Evolutionary conservation across 495 filamentous ascomycete species (phyloP).

Genomic region (Physcia stellaris): DNA sequence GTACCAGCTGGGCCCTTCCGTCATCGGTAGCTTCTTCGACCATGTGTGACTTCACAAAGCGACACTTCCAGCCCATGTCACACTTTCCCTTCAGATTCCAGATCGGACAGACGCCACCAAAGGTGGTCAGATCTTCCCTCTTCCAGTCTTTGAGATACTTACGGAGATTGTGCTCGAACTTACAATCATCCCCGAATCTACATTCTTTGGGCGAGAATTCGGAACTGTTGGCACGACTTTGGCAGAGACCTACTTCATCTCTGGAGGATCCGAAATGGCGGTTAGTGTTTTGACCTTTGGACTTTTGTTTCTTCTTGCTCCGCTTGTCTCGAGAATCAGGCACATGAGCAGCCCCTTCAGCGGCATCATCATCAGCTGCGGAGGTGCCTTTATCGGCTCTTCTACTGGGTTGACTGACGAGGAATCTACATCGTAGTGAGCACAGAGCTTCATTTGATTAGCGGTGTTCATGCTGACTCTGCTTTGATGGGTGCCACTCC

Average conservation of each 20-base stretch:
- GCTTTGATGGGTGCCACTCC: conserved; percentile 74
- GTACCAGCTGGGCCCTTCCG: conserved; percentile 66
- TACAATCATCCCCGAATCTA: conserved; percentile 62
- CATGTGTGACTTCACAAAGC: conserved; percentile 71
- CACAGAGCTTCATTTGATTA: conserved; percentile 2
- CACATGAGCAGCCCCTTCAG: conserved; percentile 38
- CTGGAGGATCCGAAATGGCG: conserved; percentile 71
- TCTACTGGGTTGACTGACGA: conserved; percentile 26
- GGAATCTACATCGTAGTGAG: conserved; percentile 34
- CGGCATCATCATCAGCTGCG: conserved; percentile 49
- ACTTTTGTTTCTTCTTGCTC: conserved; percentile 45
- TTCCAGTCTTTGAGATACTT: conserved; percentile 75
- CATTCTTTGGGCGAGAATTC: conserved; percentile 69
- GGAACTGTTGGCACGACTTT: conserved; percentile 44
- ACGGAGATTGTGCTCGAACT: conserved; percentile 66
- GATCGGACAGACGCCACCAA: conserved; percentile 64
- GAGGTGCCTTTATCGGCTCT: conserved; percentile 6
- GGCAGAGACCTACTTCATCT: conserved; percentile 68
- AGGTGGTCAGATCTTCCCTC: conserved; percentile 59
- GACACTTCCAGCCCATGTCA: conserved; percentile 78
- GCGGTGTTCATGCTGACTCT: no score
- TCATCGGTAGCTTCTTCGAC: conserved; percentile 59
- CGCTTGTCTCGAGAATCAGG: conserved; percentile 4
- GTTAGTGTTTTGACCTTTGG: conserved; percentile 71
- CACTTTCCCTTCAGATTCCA: conserved; percentile 67